Base-by-base conservation (phyloP, 768 basidiomycete genomes). In the Naganishia vishniacii region DNA sequence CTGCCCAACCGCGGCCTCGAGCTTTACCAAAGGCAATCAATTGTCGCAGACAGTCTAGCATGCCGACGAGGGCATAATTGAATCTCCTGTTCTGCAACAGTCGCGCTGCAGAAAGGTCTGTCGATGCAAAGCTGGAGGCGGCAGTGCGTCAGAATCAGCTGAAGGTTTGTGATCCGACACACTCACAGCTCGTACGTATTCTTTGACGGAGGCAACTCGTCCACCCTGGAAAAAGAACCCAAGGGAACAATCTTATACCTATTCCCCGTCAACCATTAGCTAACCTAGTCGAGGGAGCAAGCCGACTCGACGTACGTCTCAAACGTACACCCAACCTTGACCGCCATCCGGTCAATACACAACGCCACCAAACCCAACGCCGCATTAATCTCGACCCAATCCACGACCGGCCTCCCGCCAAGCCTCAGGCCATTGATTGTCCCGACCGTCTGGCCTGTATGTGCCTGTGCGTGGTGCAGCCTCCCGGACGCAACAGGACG, bases 331-430 rank as follows among this genome's bases (percentile, higher is more conserved):
- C 91, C 91, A 15, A 95, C 84, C 78, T 97, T 99, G 61, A 88
- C 82, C 12, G 91, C 91, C 51, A 99, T 84, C 7, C 91, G 91
- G 72, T 94, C 89, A 37, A 97, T 79, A 62, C 98, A 81, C 18
- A 98, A 81, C n/a, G 94, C 80, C 0, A 93, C 90, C 73, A 95
- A 88, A 1, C 95, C 95, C 92, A 94, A 95, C 18, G 95, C 95
- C 12, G 95, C 95, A 73, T 98, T 98, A 75, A 98, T 92, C 78
- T 99, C 95, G 2, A 90, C 84, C 93, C 93, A 99, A 73, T 98
- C 95, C 31, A 98, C 93, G 85, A 90, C 67, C 9, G 65, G 68
- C 11, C 93, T 85, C 67, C 93, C 84, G 3, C 95, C 95, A 23
- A 98, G 78, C 40, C 95, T 84, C 15, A 99, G 82, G 2, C 91